Evolutionary conservation across 257 asterid genomes (phyloP).

Genomic region (Capsicum baccatum): DNA sequence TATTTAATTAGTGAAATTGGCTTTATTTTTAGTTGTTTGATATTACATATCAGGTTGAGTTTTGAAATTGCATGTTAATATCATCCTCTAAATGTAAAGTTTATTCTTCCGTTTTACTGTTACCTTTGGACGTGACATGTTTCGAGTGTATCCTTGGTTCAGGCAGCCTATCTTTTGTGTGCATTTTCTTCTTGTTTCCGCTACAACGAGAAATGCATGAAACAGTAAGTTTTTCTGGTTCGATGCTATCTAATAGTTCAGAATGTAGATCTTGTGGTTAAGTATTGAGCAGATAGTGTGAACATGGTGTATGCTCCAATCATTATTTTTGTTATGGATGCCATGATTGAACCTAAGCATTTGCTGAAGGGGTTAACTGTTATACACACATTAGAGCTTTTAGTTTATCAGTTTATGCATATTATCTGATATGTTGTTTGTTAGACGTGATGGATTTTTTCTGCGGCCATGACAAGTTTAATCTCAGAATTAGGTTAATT

Average conservation of each 20-base stretch:
- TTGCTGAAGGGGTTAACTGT: neutral
- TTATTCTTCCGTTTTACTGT: neutral
- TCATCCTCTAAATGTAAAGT: neutral
- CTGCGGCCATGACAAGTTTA: neutral
- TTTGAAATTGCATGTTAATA: conserved; percentile 2
- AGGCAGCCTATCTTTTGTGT: neutral
- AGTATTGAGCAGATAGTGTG: neutral
- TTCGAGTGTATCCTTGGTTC: neutral
- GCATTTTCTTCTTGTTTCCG: neutral
- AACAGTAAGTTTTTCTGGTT: neutral
- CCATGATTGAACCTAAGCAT: neutral
- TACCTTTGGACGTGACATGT: neutral
- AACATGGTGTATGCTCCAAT: neutral
- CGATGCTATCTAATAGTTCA: neutral
- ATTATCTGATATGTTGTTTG: conserved; percentile 10
- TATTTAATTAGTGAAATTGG: neutral
- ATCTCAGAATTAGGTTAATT: conserved; percentile 22
- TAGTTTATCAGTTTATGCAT: conserved; percentile 17
- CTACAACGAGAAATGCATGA: conserved; percentile 13
- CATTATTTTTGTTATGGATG: neutral
- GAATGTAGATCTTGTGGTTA: conserved; percentile 18
- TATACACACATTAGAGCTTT: neutral
- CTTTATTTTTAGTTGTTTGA: neutral
- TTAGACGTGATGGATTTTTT: neutral
- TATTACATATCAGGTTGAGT: neutral